phyloP scores from a whole-genome alignment of 345 rosid species.

The Aquilaria yunnanensis region DNA sequence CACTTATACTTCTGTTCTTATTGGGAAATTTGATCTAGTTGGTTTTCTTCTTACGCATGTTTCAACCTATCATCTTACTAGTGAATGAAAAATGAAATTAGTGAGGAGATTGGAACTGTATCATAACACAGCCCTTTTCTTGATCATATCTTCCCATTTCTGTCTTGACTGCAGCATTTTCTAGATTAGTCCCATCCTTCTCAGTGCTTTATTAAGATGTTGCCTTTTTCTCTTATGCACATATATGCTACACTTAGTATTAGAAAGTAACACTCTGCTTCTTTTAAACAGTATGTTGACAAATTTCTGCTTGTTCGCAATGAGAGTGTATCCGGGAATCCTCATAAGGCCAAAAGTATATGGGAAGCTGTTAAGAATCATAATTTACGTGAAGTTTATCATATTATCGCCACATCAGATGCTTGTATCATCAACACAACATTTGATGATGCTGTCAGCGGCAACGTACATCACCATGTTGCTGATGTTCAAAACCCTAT shows the following conservation, averaged over 20 bases:
- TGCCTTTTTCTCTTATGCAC: too few relatives aligned
- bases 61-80: too few relatives aligned
- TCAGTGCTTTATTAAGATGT: too few relatives aligned
- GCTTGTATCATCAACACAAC: constrained; percentile 41
- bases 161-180: too few relatives aligned
- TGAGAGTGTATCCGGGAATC: constrained; percentile 18
- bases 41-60: too few relatives aligned
- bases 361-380: constrained; percentile 71
- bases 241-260: neutral
- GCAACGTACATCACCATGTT: constrained; percentile 31
- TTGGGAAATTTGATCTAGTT: too few relatives aligned
- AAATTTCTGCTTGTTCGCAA: constrained; percentile 48
- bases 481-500: constrained; percentile 26
- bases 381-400: constrained; percentile 63
- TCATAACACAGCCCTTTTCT: too few relatives aligned
- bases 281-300: constrained; percentile 55
- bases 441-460: constrained; percentile 40
- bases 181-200: too few relatives aligned
- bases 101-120: too few relatives aligned
- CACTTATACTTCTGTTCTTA: too few relatives aligned
- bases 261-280: constrained; percentile 10
- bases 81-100: too few relatives aligned
- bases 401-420: constrained; percentile 49
- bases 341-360: constrained; percentile 27
- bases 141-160: too few relatives aligned